Evolutionary conservation across 345 rosid genomes (phyloP).

Genomic region (Noccaea caerulescens): DNA sequence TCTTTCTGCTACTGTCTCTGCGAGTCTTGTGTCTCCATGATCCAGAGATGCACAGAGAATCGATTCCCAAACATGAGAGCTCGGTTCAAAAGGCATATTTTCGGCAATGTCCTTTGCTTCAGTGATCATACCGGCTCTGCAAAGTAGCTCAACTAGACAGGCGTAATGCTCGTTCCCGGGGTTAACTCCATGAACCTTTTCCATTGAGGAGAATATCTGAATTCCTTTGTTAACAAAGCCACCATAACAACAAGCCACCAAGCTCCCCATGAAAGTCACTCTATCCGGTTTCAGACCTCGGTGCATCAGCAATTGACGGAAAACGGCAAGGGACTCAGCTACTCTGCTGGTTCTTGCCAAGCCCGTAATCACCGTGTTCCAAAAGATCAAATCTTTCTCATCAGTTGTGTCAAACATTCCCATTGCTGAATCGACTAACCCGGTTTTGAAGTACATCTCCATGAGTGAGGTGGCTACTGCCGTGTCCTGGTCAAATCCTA

Average conservation of each 20-base stretch:
- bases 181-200: constrained; percentile 47
- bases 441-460: constrained; percentile 64
- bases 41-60: constrained; percentile 48
- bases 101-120: constrained; percentile 51
- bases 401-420: constrained; percentile 50
- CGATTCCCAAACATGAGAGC: constrained; percentile 52
- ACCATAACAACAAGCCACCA: constrained; percentile 68
- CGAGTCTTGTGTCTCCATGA: constrained; percentile 47
- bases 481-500: constrained; percentile 56
- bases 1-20: constrained; percentile 52
- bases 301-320: constrained; percentile 45
- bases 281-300: constrained; percentile 58
- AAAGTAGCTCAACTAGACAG: constrained; percentile 56
- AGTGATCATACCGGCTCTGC: constrained; percentile 51
- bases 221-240: constrained; percentile 56
- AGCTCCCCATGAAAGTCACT: constrained; percentile 58
- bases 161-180: constrained; percentile 62
- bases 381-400: constrained; percentile 61
- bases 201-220: constrained; percentile 60
- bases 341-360: constrained; percentile 55
- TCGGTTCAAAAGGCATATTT: constrained; percentile 54
- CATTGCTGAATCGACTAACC: constrained; percentile 55
- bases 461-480: constrained; percentile 66
- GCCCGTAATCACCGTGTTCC: constrained; percentile 72
- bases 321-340: constrained; percentile 52